These are phyloP conservation scores for Fusarium praegraminearum DNA, from an alignment of 2,329 filamentous ascomycete genomes.

Conservation along the genomic window DNA sequence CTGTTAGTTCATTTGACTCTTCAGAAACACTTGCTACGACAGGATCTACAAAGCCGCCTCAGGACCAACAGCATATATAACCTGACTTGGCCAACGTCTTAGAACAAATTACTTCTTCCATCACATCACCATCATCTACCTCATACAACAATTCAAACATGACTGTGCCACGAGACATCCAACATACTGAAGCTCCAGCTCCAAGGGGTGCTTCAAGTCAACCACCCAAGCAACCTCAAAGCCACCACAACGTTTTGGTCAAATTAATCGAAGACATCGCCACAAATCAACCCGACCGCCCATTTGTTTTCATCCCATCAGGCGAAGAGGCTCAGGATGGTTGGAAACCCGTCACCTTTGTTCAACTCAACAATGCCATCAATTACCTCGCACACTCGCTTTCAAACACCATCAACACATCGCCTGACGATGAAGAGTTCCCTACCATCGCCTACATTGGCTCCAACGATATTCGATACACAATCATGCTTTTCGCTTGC, in stretches of 20 bases:
- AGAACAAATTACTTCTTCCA: not conserved
- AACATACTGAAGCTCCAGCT: not conserved
- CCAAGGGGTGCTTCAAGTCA: not conserved
- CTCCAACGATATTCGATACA: not conserved
- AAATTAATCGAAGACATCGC: not conserved
- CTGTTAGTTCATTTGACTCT: not conserved
- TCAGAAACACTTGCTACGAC: not conserved
- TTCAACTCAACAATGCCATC: not conserved
- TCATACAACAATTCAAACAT: not conserved
- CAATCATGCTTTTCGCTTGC: not conserved
- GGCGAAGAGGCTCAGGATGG: not conserved
- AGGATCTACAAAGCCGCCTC: not conserved
- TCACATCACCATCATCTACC: not conserved
- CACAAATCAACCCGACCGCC: not conserved
- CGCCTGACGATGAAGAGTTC: not conserved
- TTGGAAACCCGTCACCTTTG: not conserved
- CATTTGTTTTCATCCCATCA: not conserved
- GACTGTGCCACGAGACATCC: not conserved
- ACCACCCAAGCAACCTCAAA: not conserved
- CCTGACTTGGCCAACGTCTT: not conserved
- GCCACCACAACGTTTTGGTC: not conserved
- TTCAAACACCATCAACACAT: not conserved
- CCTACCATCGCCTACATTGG: slow-evolving; percentile 11
- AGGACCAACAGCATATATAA: not conserved
- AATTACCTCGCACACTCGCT: slow-evolving; percentile 8